These are phyloP conservation scores for Geosmithia putterillii DNA, from an alignment of 2,329 filamentous ascomycete species.

Conservation along the genomic window DNA sequence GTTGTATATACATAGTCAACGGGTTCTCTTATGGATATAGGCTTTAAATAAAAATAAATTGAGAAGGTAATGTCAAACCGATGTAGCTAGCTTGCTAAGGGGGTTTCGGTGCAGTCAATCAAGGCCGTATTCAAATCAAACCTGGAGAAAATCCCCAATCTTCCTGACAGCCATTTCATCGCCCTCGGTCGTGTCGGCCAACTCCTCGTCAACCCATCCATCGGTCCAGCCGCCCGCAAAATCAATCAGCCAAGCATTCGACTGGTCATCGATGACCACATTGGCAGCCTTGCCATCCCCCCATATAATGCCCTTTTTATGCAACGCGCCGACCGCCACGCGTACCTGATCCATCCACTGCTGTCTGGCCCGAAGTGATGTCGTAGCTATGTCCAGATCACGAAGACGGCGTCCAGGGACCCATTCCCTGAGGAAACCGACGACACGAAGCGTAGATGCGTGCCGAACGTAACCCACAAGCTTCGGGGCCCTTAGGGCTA, in stretches of 20 bases:
- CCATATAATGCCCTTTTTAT: slow-evolving; percentile 15
- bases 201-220: slow-evolving; percentile 24
- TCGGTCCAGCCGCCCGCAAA: slow-evolving; percentile 24
- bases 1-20: too few relatives aligned
- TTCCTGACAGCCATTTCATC: slow-evolving; percentile 15
- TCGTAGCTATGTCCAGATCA: slow-evolving; percentile 3
- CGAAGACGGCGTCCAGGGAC: slow-evolving; percentile 6
- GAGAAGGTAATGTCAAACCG: too few relatives aligned
- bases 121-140: too few relatives aligned
- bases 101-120: too few relatives aligned
- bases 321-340: slow-evolving; percentile 12
- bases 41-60: too few relatives aligned
- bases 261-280: slow-evolving; percentile 21
- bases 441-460: slow-evolving; percentile 2
- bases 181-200: slow-evolving; percentile 20
- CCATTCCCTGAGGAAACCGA: slow-evolving; percentile 9
- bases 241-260: slow-evolving; percentile 24
- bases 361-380: slow-evolving; percentile 3
- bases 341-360: slow-evolving; percentile 13
- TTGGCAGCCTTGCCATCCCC: slow-evolving; percentile 19
- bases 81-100: too few relatives aligned
- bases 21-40: too few relatives aligned
- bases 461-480: slow-evolving; percentile 7
- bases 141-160: slow-evolving; percentile 2
- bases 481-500: slow-evolving; percentile 5